These are phyloP conservation scores for Fusarium pseudograminearum DNA, from an alignment of 2,329 filamentous ascomycete genomes.

Conservation along the genomic window DNA sequence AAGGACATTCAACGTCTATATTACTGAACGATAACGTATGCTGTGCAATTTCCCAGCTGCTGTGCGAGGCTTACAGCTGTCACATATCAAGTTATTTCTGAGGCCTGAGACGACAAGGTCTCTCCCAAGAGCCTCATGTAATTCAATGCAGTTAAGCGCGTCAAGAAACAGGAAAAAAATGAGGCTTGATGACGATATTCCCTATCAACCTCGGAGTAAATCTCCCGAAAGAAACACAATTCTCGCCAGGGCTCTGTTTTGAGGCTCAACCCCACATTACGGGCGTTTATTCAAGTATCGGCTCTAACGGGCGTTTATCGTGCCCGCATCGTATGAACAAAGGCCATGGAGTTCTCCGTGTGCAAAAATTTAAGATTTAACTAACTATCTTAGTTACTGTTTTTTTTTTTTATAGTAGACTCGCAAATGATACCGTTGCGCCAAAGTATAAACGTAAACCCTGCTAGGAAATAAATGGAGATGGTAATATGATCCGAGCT, in stretches of 20 bases:
- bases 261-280: not conserved
- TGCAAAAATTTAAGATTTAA: not conserved
- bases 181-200: not conserved
- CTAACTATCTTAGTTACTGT: not conserved
- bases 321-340: not conserved
- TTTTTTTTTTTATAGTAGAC: not conserved
- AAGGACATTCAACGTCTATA: not conserved
- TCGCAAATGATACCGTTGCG: not conserved
- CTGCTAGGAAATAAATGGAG: not conserved
- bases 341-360: not conserved
- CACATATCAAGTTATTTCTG: not conserved
- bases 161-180: not conserved
- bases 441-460: not conserved
- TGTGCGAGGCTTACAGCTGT: not conserved
- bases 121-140: not conserved
- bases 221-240: not conserved
- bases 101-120: not conserved
- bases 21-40: not conserved
- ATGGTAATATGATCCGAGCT: conserved; percentile 7
- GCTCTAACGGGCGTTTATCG: not conserved
- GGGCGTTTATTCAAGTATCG: not conserved
- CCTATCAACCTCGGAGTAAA: not conserved
- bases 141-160: not conserved
- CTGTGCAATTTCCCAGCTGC: not conserved
- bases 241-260: not conserved